Base-by-base conservation (phyloP, 257 asterid species). In the Ocimum tenuiflorum region DNA sequence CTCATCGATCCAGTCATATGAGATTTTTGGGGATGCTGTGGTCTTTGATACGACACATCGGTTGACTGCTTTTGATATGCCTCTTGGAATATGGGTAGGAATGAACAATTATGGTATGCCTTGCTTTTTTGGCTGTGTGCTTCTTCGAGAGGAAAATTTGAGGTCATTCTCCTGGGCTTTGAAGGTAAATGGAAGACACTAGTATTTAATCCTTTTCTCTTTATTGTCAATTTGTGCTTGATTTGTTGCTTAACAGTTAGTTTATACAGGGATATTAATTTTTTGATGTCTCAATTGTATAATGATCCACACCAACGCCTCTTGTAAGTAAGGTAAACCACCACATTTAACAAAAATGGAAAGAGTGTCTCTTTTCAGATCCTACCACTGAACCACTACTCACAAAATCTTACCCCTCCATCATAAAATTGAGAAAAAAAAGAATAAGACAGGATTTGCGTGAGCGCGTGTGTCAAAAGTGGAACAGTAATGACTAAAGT, bases 51-150 rank as follows among this genome's bases (percentile, higher is more conserved):
- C 97, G 23, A 92, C 97, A 27, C 97, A 94, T 68, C 85, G 97
- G 50, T 77, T 94, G 79, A 81, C 84, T 78, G 94, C 89, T 67
- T 88, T 94, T 68, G 97, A 94, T 75, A 89, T 88, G 97, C 99
- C 99, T 74, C 85, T 94, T 24, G 97, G 97, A 55, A 94, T 94
- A 78, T 94, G 95, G 94, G 95, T 94, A 12, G 99, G 99, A 69
- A 73, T 90, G 81, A 94, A 94, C 78, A 94, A 94, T 80, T 94
- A 94, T 74, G 97, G 99, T 53, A 90, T 90, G 99, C 99, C 99
- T 11, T 94, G 99, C 79, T 94, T 94, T 82, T 94, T 94, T 8
- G 94, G 97, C 62, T 94, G 99, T 36, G 95, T 86, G 73, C 95
- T 94, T 72, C 91, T 94, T 31, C 87, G 94, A 19, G 99, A 88